These are phyloP conservation scores for Alloteropsis semialata DNA, from an alignment of 176 grass and related monocot species.

Conservation along the genomic window DNA sequence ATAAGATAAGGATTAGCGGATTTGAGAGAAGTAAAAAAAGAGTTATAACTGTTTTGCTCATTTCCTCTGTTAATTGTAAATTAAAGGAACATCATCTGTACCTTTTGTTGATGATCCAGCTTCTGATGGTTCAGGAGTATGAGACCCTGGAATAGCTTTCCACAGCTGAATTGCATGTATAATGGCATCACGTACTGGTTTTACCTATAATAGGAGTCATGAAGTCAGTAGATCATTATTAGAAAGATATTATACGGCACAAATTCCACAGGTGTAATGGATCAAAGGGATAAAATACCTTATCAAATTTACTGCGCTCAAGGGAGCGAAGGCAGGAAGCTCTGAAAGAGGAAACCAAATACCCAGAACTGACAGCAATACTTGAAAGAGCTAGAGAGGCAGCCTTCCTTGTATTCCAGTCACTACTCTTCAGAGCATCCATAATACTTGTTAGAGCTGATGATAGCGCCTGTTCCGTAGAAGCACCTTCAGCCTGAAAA, in stretches of 20 bases:
- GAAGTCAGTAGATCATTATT: background rate
- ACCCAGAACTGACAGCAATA: conserved; percentile 68
- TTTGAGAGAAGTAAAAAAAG: background rate
- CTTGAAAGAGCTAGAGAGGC: conserved; percentile 71
- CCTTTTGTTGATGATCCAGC: conserved; percentile 88
- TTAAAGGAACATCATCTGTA: conserved; percentile 26
- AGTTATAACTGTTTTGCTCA: background rate
- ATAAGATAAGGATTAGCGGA: background rate
- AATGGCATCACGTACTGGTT: conserved; percentile 91
- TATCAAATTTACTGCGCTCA: conserved; percentile 92
- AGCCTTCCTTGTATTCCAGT: conserved; percentile 90
- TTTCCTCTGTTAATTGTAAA: background rate
- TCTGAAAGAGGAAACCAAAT: conserved; percentile 61
- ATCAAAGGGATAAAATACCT: conserved; percentile 33
- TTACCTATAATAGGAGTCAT: conserved; percentile 55
- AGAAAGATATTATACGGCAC: background rate
- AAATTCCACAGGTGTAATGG: conserved; percentile 11
- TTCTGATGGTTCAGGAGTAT: conserved; percentile 86
- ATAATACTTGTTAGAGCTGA: conserved; percentile 75
- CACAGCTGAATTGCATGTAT: conserved; percentile 82
- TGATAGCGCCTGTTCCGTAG: conserved; percentile 60
- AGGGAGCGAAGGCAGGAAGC: conserved; percentile 76
- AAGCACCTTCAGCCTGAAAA: conserved; percentile 82
- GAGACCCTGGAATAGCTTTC: conserved; percentile 77
- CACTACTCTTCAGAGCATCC: conserved; percentile 77